Conservation (phyloP, 805 yeast genomes). For the Candida ulmi region DNA sequence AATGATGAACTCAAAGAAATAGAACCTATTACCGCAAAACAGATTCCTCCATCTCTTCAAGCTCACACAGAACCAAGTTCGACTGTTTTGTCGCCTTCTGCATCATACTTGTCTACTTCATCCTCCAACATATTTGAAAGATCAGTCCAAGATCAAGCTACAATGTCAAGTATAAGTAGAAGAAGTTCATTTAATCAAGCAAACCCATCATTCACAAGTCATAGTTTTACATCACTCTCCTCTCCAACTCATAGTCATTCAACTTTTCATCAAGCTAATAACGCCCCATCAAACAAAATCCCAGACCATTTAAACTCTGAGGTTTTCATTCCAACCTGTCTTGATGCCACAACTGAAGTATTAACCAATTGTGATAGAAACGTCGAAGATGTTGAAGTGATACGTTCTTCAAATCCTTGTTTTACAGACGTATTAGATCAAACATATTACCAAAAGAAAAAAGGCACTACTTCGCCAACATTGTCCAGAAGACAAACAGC, state of each 20-base stretch:
- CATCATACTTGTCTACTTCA: constrained; percentile 2
- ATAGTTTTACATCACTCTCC: constrained; percentile 6
- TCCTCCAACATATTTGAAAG: constrained; percentile 15
- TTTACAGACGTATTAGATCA: not conserved
- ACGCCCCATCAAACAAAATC: not conserved
- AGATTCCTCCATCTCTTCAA: too few relatives aligned
- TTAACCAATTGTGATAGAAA: not conserved
- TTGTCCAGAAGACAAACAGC: constrained; percentile 5
- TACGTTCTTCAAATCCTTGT: not conserved
- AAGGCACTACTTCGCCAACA: not conserved
- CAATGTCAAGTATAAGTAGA: constrained; percentile 1
- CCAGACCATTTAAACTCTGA: constrained; percentile 4
- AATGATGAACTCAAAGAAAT: constrained; percentile 5
- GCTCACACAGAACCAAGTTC: too few relatives aligned
- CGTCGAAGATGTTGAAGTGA: constrained; percentile 4
- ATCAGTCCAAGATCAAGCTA: constrained; percentile 12
- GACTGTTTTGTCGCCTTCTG: not conserved
- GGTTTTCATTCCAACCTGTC: constrained; percentile 3
- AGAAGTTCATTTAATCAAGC: constrained; percentile 7
- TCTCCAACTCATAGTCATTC: not conserved
- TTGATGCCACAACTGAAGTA: constrained; percentile 8
- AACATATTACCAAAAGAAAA: not conserved
- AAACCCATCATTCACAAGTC: not conserved
- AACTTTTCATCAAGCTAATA: not conserved
- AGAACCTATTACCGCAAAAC: not conserved